Evolutionary conservation across 257 asterid genomes (phyloP).

Genomic region (Penstemon eatonii): DNA sequence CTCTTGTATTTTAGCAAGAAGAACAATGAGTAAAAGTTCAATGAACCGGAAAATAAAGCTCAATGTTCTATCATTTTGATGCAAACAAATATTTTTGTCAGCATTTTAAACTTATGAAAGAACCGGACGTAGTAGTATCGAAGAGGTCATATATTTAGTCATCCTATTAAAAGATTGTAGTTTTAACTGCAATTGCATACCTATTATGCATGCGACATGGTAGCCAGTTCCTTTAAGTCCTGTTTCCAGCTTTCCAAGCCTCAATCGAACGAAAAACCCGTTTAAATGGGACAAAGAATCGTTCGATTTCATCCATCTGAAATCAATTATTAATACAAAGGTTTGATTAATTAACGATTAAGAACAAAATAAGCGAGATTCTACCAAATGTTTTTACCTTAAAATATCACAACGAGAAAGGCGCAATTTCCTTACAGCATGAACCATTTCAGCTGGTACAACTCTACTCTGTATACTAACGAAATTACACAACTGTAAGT

Average conservation of each 20-base stretch:
- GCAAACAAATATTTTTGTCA: too few species aligned
- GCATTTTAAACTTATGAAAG: too few species aligned
- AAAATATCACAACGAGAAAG: slow-evolving; percentile 70
- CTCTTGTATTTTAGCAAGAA: too few species aligned
- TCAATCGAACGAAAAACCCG: slow-evolving; percentile 69
- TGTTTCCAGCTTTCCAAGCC: slow-evolving; percentile 56
- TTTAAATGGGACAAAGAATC: slow-evolving; percentile 39
- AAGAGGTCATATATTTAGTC: background rate
- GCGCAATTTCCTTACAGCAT: slow-evolving; percentile 60
- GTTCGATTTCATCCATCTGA: slow-evolving; percentile 58
- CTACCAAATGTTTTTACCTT: slow-evolving; percentile 39
- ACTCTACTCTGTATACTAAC: slow-evolving; percentile 21
- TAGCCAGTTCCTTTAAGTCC: slow-evolving; percentile 58
- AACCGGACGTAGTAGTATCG: too few species aligned
- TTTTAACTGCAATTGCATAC: slow-evolving; percentile 26
- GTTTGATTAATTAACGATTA: too few species aligned
- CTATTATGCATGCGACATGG: slow-evolving; percentile 66
- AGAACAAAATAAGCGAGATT: too few species aligned
- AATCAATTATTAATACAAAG: slow-evolving; percentile 23
- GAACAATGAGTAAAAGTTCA: background rate
- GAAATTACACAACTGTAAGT: slow-evolving; percentile 23
- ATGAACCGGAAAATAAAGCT: too few species aligned
- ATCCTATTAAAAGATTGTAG: too few species aligned
- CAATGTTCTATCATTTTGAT: too few species aligned
- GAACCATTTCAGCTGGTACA: slow-evolving; percentile 45